Evolutionary conservation across 257 asterid genomes (phyloP), one percentile per base, ranked within the genome.

Genomic region (Nicotiana paniculata): DNA sequence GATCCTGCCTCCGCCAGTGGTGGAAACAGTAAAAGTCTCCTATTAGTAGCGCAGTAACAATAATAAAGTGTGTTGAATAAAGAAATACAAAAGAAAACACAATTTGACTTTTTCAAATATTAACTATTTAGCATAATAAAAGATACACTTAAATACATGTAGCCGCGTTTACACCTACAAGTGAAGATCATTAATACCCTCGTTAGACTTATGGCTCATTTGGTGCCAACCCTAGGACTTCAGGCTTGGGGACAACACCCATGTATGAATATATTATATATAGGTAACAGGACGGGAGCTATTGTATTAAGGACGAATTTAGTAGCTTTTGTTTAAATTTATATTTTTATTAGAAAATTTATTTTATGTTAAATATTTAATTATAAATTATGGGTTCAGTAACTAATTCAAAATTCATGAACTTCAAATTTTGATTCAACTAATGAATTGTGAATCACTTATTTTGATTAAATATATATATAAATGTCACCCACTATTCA

Each of bases 351-450:
- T 30, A 28, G 33, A 30, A 2, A 30, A 30, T 30, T 30, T 30
- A 30, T 30, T 30, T 30, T 30, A 30, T 28, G 32, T 28, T 30
- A 32, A 32, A 32, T 32, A 3, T 32, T 32, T 32, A 32, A 32
- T 32, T 32, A 4, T 0, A 3, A 3, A 32, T 0, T 32, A 0
- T 0, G 0, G 5, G 35, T 32, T 32, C 35, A 3, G 0, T 32
- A 0, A 3, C 3, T 3, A 0, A 32, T 0, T 32, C 0, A 32
- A 32, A 32, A 32, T 0, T 0, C 4, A 32, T 32, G 3, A 32
- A 32, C 35, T 32, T 32, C 3, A 32, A 32, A 32, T 32, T 32
- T 3, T 32, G 5, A 3, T 3, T 32, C 35, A 32, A 32, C 35
- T 3, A 3, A 32, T 32, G 4, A 32, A 32, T 32, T 3, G 0